Conservation (phyloP, 2,329 filamentous ascomycete genomes). For the Onygenales sp. region DNA sequence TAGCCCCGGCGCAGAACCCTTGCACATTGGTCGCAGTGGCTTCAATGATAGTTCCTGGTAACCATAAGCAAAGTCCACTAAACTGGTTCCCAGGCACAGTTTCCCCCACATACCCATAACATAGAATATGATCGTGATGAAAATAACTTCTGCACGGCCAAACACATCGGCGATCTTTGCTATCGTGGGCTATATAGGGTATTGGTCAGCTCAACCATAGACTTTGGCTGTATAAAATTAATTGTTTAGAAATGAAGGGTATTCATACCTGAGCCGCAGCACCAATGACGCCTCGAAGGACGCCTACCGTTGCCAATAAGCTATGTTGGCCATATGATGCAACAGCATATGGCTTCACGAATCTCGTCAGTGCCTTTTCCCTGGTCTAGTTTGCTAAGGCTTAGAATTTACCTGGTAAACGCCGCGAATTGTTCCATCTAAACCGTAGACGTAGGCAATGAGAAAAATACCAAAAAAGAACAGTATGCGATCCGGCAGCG, state of each 20-base stretch:
- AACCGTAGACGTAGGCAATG: slow-evolving; percentile 54
- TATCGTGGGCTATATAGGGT: slow-evolving; percentile 40
- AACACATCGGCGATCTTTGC: slow-evolving; percentile 57
- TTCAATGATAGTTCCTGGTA: slow-evolving; percentile 46
- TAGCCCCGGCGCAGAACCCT: slow-evolving; percentile 47
- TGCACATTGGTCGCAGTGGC: slow-evolving; percentile 40
- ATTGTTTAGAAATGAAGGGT: neutral
- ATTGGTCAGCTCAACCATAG: neutral
- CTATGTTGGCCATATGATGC: slow-evolving; percentile 45
- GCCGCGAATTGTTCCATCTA: slow-evolving; percentile 47
- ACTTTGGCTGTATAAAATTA: neutral
- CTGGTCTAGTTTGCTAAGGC: slow-evolving; percentile 6
- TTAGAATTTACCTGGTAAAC: slow-evolving; percentile 36
- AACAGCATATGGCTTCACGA: slow-evolving; percentile 42
- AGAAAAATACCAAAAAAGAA: slow-evolving; percentile 55
- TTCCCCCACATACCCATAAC: slow-evolving; percentile 30
- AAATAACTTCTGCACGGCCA: slow-evolving; percentile 50
- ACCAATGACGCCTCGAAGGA: slow-evolving; percentile 50
- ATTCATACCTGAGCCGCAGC: slow-evolving; percentile 42
- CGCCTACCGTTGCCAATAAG: slow-evolving; percentile 49
- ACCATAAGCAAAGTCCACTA: neutral
- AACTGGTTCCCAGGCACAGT: neutral
- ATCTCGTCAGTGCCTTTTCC: slow-evolving; percentile 3
- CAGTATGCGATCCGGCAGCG: slow-evolving; percentile 41
- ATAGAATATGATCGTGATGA: slow-evolving; percentile 49